Evolutionary conservation across 495 filamentous ascomycete species (phyloP).

Genomic region (Aspergillus asperescens): DNA sequence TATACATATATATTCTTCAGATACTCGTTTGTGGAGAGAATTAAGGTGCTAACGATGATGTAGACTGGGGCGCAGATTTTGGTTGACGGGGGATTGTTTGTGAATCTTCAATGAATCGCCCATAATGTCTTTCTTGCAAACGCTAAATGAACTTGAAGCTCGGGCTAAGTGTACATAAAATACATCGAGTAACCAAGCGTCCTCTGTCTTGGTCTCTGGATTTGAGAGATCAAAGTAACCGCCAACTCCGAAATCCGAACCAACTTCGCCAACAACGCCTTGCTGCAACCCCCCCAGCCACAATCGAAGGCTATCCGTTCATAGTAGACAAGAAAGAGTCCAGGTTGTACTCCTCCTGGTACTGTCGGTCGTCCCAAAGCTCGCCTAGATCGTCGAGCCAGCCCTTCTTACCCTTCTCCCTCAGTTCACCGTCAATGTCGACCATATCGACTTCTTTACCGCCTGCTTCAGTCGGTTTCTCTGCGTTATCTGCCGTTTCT

Average conservation of each 20-base stretch:
- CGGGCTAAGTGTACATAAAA: conserved; percentile 8
- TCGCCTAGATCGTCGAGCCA: conserved; percentile 91
- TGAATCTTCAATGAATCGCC: conserved; percentile 54
- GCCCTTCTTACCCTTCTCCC: conserved; percentile 94
- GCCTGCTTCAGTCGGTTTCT: conserved; percentile 49
- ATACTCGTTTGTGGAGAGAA: neutral
- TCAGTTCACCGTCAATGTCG: conserved; percentile 84
- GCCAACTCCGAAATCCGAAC: neutral
- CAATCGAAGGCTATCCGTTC: conserved; percentile 46
- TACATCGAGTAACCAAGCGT: conserved; percentile 5
- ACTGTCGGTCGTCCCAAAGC: conserved; percentile 92
- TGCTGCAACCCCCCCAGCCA: neutral
- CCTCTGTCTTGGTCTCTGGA: conserved; percentile 1
- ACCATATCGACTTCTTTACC: conserved; percentile 87
- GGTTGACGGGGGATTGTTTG: conserved; percentile 77
- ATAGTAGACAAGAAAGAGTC: conserved; percentile 89
- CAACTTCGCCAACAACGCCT: neutral
- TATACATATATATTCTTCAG: neutral
- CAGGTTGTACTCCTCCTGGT: conserved; percentile 94
- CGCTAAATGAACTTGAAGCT: neutral
- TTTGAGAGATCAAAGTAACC: neutral
- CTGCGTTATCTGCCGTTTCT: conserved; percentile 65
- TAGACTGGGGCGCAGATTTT: conserved; percentile 76
- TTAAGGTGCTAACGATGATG: conserved; percentile 3
- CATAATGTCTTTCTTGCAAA: neutral